Evolutionary conservation across 805 yeast species (phyloP).

Genomic region (Kodamaea fukazawae): DNA sequence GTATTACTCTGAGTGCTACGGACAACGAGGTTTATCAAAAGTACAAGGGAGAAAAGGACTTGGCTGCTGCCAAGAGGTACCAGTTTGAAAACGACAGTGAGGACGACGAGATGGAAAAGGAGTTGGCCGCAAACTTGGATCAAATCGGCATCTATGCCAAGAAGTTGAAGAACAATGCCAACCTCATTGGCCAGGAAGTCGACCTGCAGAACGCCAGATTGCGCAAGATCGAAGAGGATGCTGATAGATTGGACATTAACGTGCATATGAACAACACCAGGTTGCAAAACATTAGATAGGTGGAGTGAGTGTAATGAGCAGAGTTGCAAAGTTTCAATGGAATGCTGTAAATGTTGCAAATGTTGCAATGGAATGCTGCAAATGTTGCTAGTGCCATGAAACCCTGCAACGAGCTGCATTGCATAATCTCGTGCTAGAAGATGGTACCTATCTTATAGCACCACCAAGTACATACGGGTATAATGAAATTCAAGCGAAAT

Average conservation of each 20-base stretch:
- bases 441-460: too few species aligned
- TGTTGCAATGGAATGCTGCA: too few species aligned
- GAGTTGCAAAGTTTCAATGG: too few species aligned
- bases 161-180: slow-evolving; percentile 70
- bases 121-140: slow-evolving; percentile 78
- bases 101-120: slow-evolving; percentile 89
- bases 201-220: slow-evolving; percentile 74
- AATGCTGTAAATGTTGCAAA: too few species aligned
- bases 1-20: slow-evolving; percentile 46
- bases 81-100: slow-evolving; percentile 89
- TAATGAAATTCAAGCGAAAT: too few species aligned
- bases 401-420: too few species aligned
- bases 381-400: too few species aligned
- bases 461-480: too few species aligned
- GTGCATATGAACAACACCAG: slow-evolving; percentile 75
- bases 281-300: slow-evolving; percentile 52
- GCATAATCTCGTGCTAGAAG: too few species aligned
- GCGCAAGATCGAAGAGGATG: slow-evolving; percentile 73
- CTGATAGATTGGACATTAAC: slow-evolving; percentile 80
- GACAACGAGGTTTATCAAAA: slow-evolving; percentile 39
- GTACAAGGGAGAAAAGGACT: slow-evolving; percentile 50
- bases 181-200: slow-evolving; percentile 72
- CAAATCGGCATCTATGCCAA: slow-evolving; percentile 67
- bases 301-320: too few species aligned
- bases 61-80: slow-evolving; percentile 62